Conservation (phyloP, 352 stramenopile species). For the Saprolegnia parasitica region DNA sequence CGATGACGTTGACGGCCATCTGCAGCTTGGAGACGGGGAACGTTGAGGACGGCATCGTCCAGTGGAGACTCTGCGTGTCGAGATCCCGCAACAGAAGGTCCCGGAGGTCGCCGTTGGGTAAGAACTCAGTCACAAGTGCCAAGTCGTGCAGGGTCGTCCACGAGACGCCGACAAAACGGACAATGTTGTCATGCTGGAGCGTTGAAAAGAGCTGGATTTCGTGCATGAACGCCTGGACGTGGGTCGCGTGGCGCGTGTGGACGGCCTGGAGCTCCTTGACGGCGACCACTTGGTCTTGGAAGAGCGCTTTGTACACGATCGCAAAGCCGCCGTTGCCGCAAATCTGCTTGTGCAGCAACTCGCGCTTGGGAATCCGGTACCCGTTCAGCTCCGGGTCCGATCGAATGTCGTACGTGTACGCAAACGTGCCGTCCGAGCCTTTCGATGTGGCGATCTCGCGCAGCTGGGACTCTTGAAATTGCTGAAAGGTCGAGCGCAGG, state of each 20-base stretch:
- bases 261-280: constrained; percentile 25
- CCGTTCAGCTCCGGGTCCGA: constrained; percentile 4
- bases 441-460: background rate
- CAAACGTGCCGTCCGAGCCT: constrained; percentile 19
- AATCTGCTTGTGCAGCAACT: constrained; percentile 1
- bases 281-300: constrained; percentile 26
- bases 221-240: constrained; percentile 29
- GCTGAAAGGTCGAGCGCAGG: too few species aligned
- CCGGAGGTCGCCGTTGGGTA: constrained; percentile 36
- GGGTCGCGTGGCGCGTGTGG: background rate
- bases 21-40: constrained; percentile 11
- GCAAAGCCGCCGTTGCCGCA: constrained; percentile 23
- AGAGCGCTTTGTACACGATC: constrained; percentile 17
- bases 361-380: constrained; percentile 22
- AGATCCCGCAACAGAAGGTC: constrained; percentile 2
- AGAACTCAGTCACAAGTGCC: constrained; percentile 42
- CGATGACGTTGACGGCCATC: constrained; percentile 32
- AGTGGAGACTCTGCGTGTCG: constrained; percentile 5
- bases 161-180: constrained; percentile 15
- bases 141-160: constrained; percentile 27
- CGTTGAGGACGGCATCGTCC: background rate
- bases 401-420: constrained; percentile 18
- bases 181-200: constrained; percentile 28
- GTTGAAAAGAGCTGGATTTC: constrained; percentile 27
- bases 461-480: background rate